These are phyloP conservation scores for Fusarium brevicatenulatum DNA, from an alignment of 2,329 filamentous ascomycete species.

Conservation along the genomic window DNA sequence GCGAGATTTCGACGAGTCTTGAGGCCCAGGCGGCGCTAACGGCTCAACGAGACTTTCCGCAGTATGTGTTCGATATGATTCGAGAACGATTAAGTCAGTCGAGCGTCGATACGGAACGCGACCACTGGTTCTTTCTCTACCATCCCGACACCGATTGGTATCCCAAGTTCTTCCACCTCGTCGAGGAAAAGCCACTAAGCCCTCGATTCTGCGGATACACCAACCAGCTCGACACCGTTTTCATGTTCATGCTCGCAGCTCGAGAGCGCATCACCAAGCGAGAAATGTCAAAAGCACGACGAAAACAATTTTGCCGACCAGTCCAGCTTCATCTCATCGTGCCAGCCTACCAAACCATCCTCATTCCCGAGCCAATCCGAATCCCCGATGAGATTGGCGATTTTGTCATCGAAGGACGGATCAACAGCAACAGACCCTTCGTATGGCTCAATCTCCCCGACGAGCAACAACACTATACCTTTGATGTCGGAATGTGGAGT, in stretches of 20 bases:
- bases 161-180: constrained; percentile 51
- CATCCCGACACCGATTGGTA: constrained; percentile 57
- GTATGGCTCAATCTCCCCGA: constrained; percentile 53
- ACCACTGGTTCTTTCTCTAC: constrained; percentile 55
- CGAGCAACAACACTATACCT: constrained; percentile 47
- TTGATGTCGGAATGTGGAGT: constrained; percentile 48
- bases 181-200: constrained; percentile 48
- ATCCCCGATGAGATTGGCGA: constrained; percentile 52
- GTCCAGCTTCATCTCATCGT: constrained; percentile 52
- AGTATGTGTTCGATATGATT: constrained; percentile 52
- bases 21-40: constrained; percentile 51
- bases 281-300: constrained; percentile 40
- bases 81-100: constrained; percentile 50
- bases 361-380: constrained; percentile 50
- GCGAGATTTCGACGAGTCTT: constrained; percentile 48
- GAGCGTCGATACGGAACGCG: constrained; percentile 42
- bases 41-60: constrained; percentile 51
- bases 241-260: constrained; percentile 53
- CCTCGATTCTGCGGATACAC: constrained; percentile 53
- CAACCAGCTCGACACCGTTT: constrained; percentile 53
- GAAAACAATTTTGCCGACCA: constrained; percentile 30
- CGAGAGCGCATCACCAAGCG: constrained; percentile 42
- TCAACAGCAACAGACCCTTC: constrained; percentile 52
- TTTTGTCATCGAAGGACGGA: constrained; percentile 52
- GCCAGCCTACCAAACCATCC: constrained; percentile 52